Evolutionary conservation across 306 rosid genomes (phyloP), one percentile per base, ranked within the genome.

Genomic region (Lathyrus sativus): DNA sequence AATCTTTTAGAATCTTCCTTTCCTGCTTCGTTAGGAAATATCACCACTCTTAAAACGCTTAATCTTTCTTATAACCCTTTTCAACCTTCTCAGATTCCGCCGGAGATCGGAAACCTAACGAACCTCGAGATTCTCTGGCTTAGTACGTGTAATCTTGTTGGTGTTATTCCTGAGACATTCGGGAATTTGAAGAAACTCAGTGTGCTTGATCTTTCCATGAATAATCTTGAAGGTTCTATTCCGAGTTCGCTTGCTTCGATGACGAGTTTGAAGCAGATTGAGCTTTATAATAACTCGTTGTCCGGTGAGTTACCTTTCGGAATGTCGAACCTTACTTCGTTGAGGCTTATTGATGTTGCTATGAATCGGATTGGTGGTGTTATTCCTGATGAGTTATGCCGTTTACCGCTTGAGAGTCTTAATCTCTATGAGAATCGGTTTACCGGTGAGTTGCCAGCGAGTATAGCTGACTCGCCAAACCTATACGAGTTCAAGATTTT

Each of bases 31-130:
- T 78, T 90, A 9, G 89, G 85, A 0, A 93, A 83, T 76, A 38
- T 93, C 17, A 68, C 83, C 7, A 58, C 91, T 0, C 87, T 93
- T 9, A 88, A 64, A 49, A 85, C 74, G 77, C 91, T 93, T 1
- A 93, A 93, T 59, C 85, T 93, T 3, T 93, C 98, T 3, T 93
- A 76, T 72, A 93, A 93, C 68, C 93, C 96, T 0, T 93, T 88
- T 7, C 11, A 14, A 0, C 91, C 95, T 4, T 86, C 90, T 22
- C 79, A 11, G 71, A 78, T 93, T 13, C 95, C 98, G 1, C 74
- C 83, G 59, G 91, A 84, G 72, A 48, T 90, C 2, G 96, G 96
- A 0, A 93, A 88, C 79, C 61, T 93, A 7, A 74, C 81, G 4
- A 84, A 86, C 67, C 86, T 93, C 5, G 72, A 82, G 71, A 81